phyloP scores from a whole-genome alignment of 148 eudicot species.

The Gaultheria prostrata region DNA sequence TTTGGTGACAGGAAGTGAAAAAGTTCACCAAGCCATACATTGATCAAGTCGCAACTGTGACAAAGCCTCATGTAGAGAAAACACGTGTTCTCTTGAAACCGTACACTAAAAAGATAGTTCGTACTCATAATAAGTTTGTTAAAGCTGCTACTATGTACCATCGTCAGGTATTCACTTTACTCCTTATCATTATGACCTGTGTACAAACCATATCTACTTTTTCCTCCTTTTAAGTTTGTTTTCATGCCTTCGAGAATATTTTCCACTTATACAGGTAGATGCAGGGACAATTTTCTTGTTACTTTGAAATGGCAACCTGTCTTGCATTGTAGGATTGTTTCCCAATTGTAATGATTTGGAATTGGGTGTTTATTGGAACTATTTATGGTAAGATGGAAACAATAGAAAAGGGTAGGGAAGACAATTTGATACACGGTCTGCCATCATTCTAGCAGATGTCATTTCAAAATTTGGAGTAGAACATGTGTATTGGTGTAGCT shows the following conservation, averaged over 20 bases:
- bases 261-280: conserved; percentile 1
- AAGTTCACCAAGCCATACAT: conserved; percentile 58
- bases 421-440: neutral
- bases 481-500: neutral
- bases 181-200: neutral
- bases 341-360: neutral
- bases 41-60: conserved; percentile 50
- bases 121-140: conserved; percentile 40
- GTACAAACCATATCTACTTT: neutral
- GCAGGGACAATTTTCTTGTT: neutral
- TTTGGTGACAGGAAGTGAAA: conserved; percentile 54
- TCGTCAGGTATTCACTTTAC: conserved; percentile 43
- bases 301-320: neutral
- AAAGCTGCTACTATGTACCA: conserved; percentile 51
- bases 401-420: neutral
- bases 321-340: neutral
- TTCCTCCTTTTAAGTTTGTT: neutral
- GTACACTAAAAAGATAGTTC: conserved; percentile 53
- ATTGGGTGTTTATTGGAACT: neutral
- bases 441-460: neutral
- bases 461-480: neutral
- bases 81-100: conserved; percentile 54
- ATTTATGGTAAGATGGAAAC: neutral
- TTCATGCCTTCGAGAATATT: conserved; percentile 4
- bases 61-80: conserved; percentile 71